Evolutionary conservation across 164 flowering plant genomes (phyloP).

Genomic region (Umbilicus rupestris): DNA sequence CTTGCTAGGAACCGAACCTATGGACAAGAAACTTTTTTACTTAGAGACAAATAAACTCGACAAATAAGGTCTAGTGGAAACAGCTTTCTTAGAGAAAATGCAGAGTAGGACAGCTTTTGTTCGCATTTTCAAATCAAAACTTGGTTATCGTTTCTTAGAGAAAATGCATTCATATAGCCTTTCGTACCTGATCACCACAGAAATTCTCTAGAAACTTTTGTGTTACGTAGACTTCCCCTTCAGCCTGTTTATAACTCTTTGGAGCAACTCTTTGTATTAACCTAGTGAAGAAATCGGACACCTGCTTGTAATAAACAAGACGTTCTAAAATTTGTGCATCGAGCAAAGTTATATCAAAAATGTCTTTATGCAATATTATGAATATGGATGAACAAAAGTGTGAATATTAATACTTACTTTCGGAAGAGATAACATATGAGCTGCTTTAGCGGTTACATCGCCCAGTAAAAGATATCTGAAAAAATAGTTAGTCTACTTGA

Average conservation of each 20-base stretch:
- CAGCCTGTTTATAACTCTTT: conserved; percentile 93
- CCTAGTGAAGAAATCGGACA: conserved; percentile 72
- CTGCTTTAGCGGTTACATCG: conserved; percentile 77
- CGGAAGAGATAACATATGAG: conserved; percentile 69
- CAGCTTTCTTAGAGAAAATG: not conserved
- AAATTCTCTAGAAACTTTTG: conserved; percentile 87
- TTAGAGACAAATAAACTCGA: not conserved
- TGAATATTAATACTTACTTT: conserved; percentile 33
- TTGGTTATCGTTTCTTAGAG: too few relatives aligned
- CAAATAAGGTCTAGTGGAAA: not conserved
- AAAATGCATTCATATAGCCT: not conserved
- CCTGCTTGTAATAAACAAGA: conserved; percentile 32
- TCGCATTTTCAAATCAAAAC: too few relatives aligned
- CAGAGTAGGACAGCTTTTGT: not conserved
- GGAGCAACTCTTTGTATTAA: conserved; percentile 92
- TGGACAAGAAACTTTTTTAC: conserved; percentile 6
- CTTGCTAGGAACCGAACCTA: conserved; percentile 97
- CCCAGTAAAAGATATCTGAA: conserved; percentile 85
- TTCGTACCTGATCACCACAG: conserved; percentile 87
- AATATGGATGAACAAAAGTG: not conserved
- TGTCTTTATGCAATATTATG: not conserved
- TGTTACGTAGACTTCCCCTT: conserved; percentile 74
- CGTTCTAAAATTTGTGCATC: not conserved
- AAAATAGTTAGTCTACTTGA: not conserved
- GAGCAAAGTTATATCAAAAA: not conserved